A percentile compares a stretch with the other conserved stretches of the same genome.
Evolutionary conservation across 2,329 filamentous ascomycete species (phyloP).

Genomic region (Apiospora malaysiana): DNA sequence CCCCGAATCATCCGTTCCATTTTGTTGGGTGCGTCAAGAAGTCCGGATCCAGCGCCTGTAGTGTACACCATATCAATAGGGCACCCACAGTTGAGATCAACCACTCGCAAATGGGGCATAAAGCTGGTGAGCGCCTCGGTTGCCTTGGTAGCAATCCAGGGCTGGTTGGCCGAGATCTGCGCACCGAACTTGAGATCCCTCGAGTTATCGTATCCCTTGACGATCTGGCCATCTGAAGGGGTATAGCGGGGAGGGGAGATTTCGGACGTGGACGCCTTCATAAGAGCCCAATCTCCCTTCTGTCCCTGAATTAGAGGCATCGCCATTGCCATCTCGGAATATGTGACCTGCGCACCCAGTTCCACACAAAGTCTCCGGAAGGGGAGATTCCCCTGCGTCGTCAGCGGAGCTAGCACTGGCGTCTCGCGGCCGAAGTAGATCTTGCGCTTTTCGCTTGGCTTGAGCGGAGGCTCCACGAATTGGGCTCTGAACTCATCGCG

Average conservation of each 20-base stretch:
- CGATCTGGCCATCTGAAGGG: conserved; percentile 57
- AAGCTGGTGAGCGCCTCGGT: conserved; percentile 80
- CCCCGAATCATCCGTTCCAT: conserved; percentile 93
- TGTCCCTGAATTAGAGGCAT: conserved; percentile 87
- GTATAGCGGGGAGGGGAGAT: conserved; percentile 72
- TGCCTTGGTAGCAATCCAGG: conserved; percentile 87
- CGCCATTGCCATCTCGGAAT: conserved; percentile 98
- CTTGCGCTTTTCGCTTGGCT: conserved; percentile 89
- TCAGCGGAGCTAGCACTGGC: conserved; percentile 90
- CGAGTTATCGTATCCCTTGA: conserved; percentile 80
- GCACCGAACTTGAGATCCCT: conserved; percentile 88
- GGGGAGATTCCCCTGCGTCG: conserved; percentile 94
- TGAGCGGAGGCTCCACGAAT: conserved; percentile 85
- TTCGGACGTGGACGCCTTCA: conserved; percentile 91
- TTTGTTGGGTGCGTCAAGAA: conserved; percentile 87
- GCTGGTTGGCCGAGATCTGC: conserved; percentile 91
- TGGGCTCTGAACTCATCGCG: conserved; percentile 76
- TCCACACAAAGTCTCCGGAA: conserved; percentile 90
- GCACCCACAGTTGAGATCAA: conserved; percentile 96
- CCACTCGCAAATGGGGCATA: conserved; percentile 83
- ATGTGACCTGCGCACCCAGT: conserved; percentile 89
- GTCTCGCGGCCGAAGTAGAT: conserved; percentile 96
- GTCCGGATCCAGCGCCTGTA: conserved; percentile 84
- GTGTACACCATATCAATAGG: conserved; percentile 95
- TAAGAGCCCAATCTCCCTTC: conserved; percentile 91